Evolutionary conservation across 1,284 basidiomycete species (phyloP).

Genomic region (Stereum hirsutum): DNA sequence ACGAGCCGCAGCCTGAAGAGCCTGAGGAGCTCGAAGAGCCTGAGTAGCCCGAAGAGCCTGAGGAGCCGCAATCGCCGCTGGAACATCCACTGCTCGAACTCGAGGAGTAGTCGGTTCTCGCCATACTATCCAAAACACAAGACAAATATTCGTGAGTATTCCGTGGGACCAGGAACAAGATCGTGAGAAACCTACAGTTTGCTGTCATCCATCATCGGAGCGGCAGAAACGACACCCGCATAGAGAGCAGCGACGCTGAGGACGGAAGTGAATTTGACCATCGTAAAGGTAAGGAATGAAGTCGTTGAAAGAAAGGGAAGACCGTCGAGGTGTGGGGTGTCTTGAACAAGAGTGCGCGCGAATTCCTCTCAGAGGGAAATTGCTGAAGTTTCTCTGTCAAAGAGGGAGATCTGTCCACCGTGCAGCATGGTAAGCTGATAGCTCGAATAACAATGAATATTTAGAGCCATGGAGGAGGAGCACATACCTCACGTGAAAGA

Average conservation of each 20-base stretch:
- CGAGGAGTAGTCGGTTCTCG: too few relatives aligned
- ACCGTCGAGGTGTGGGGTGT: constrained; percentile 38
- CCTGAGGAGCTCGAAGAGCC: too few relatives aligned
- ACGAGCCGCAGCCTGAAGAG: too few relatives aligned
- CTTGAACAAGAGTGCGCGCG: constrained; percentile 25
- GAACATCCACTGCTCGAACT: too few relatives aligned
- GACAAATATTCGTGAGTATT: too few relatives aligned
- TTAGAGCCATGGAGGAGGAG: constrained; percentile 7
- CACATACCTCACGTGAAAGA: constrained; percentile 42
- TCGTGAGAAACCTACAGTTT: too few relatives aligned
- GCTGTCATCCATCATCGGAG: constrained; percentile 36
- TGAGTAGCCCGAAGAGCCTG: too few relatives aligned
- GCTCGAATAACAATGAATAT: constrained; percentile 9
- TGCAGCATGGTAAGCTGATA: too few relatives aligned
- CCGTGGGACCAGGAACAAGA: too few relatives aligned
- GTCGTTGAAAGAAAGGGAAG: constrained; percentile 21
- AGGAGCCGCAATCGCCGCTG: too few relatives aligned
- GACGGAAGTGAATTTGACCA: constrained; percentile 46
- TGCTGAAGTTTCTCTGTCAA: constrained; percentile 54
- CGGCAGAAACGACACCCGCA: constrained; percentile 38
- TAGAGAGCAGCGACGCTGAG: constrained; percentile 42
- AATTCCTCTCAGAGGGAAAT: constrained; percentile 44
- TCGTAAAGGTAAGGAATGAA: constrained; percentile 25
- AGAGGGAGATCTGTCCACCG: constrained; percentile 48
- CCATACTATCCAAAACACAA: too few relatives aligned